Conservation (phyloP, 2,329 filamentous ascomycete genomes). For the Beauveria sp. region DNA sequence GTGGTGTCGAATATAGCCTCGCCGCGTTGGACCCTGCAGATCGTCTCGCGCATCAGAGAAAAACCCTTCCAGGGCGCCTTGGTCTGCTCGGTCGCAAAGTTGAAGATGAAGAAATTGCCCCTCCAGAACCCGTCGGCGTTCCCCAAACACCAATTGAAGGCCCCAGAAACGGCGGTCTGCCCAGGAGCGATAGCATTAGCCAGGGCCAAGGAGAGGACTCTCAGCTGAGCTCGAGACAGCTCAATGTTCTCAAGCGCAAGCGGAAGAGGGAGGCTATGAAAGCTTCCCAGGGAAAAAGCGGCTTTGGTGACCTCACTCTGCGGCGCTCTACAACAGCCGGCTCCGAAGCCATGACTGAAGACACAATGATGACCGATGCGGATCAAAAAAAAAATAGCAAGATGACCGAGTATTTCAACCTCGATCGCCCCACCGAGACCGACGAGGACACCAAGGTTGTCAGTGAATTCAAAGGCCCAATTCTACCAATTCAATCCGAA, state of each 20-base stretch:
- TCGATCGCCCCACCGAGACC: slow-evolving; percentile 67
- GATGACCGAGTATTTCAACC: slow-evolving; percentile 78
- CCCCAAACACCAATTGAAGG: slow-evolving; percentile 39
- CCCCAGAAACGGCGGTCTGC: slow-evolving; percentile 24
- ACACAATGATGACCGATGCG: slow-evolving; percentile 44
- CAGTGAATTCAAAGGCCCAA: slow-evolving; percentile 86
- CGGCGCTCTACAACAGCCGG: slow-evolving; percentile 53
- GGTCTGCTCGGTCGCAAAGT: slow-evolving; percentile 79
- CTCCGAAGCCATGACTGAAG: slow-evolving; percentile 54
- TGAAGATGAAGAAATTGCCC: slow-evolving; percentile 69
- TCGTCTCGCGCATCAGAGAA: slow-evolving; percentile 80
- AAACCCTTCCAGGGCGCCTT: slow-evolving; percentile 72
- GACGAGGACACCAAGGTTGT: slow-evolving; percentile 92
- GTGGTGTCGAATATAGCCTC: slow-evolving; percentile 77
- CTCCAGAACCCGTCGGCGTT: slow-evolving; percentile 36
- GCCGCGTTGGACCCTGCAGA: slow-evolving; percentile 74
- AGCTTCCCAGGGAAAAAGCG: slow-evolving; percentile 76
- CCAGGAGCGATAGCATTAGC: slow-evolving; percentile 28
- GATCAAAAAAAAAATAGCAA: slow-evolving; percentile 56
- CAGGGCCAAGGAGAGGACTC: slow-evolving; percentile 50
- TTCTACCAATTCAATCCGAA: slow-evolving; percentile 75
- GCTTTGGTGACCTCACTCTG: slow-evolving; percentile 78
- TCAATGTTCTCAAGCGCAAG: slow-evolving; percentile 92
- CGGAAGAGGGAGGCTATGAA: slow-evolving; percentile 84
- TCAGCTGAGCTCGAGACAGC: slow-evolving; percentile 80